A percentile compares a stretch with the other conserved stretches of the same genome.
These are phyloP conservation scores for Penstemon newberryi DNA, from an alignment of 257 asterid species.

Conservation along the genomic window DNA sequence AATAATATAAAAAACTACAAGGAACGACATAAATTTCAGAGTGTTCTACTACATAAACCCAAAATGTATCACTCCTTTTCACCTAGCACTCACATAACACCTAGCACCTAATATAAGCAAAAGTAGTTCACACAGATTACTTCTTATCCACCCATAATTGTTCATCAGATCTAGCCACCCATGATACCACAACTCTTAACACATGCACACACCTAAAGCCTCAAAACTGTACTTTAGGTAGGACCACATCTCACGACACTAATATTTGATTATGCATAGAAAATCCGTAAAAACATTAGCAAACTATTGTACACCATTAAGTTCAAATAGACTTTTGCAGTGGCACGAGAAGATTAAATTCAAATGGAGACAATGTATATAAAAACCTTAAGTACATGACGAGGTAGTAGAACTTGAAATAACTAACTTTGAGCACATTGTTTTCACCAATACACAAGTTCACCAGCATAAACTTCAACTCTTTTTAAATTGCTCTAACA, in stretches of 20 bases:
- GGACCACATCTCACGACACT: background rate
- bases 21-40: background rate
- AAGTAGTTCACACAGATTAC: background rate
- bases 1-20: background rate
- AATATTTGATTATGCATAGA: background rate
- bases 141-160: background rate
- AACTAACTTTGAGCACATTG: background rate
- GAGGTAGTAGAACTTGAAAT: background rate
- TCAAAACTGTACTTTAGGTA: background rate
- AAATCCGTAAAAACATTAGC: background rate
- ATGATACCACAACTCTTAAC: conserved; percentile 2
- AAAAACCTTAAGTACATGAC: background rate
- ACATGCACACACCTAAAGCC: conserved; percentile 7
- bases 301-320: background rate
- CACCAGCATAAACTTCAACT: conserved; percentile 13
- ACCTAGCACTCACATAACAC: conserved; percentile 1
- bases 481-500: background rate
- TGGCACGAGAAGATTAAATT: background rate
- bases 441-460: conserved; percentile 4
- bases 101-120: background rate
- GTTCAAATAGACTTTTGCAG: conserved; percentile 1
- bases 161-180: conserved; percentile 9
- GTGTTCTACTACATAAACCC: background rate
- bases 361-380: background rate
- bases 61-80: background rate